Evolutionary conservation across 2,329 filamentous ascomycete species (phyloP).

Genomic region (Fusarium euwallaceae): DNA sequence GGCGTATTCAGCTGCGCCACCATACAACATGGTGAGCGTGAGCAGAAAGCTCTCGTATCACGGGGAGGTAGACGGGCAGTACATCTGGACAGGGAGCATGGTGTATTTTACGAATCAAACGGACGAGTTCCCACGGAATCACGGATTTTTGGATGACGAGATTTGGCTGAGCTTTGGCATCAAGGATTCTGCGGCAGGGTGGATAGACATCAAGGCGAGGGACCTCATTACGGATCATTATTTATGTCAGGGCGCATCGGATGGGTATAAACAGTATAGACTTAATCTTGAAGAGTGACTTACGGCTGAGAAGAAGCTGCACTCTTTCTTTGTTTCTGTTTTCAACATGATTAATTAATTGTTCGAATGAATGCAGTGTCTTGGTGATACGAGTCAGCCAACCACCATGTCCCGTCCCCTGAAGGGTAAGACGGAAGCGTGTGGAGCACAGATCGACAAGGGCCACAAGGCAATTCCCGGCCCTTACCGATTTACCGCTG

Average conservation of each 20-base stretch:
- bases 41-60: conserved; percentile 42
- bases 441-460: not conserved
- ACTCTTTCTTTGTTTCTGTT: not conserved
- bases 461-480: not conserved
- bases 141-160: conserved; percentile 40
- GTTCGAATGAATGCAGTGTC: not conserved
- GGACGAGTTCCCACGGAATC: conserved; percentile 20
- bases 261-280: conserved; percentile 30
- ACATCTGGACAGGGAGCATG: conserved; percentile 41
- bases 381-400: not conserved
- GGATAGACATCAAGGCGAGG: conserved; percentile 38
- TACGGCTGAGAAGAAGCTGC: not conserved
- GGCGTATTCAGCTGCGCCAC: conserved; percentile 31
- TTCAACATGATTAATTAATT: not conserved
- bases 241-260: conserved; percentile 32
- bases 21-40: conserved; percentile 41
- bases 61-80: conserved; percentile 33
- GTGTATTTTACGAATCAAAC: conserved; percentile 32
- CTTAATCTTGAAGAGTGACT: conserved; percentile 10
- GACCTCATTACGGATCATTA: conserved; percentile 39
- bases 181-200: conserved; percentile 37
- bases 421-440: not conserved
- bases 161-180: conserved; percentile 42
- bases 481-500: not conserved
- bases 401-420: not conserved